Conservation (phyloP, 306 rosid species). For the Dicorynia guianensis region DNA sequence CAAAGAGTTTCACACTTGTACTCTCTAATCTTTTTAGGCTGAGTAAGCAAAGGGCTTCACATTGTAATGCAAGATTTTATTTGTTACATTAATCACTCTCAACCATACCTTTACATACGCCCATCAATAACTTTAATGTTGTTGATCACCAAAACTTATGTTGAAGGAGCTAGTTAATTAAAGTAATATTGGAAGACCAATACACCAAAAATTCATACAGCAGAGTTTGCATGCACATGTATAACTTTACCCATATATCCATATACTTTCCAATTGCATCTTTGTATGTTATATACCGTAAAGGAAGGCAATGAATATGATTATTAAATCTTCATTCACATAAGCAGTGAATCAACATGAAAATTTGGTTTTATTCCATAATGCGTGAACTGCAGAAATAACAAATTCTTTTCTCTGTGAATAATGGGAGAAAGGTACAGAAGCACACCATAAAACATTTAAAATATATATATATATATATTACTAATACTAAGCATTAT, state of each 20-base stretch:
- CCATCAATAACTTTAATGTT: too few relatives aligned
- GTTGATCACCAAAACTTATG: too few relatives aligned
- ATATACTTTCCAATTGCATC: conserved; percentile 1
- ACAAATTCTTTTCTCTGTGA: conserved; percentile 10
- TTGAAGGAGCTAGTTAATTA: too few relatives aligned
- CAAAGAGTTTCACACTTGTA: conserved; percentile 10
- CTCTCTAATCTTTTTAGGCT: conserved; percentile 14
- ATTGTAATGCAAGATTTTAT: background rate
- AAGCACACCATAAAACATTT: conserved; percentile 17
- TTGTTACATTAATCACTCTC: conserved; percentile 1
- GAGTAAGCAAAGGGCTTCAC: background rate
- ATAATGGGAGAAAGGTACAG: conserved; percentile 15
- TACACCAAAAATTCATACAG: too few relatives aligned
- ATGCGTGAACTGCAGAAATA: conserved; percentile 28
- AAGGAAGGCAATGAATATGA: conserved; percentile 24
- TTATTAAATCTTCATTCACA: background rate
- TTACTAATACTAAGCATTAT: conserved; percentile 31
- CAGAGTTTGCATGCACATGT: background rate
- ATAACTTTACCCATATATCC: background rate
- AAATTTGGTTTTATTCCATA: background rate
- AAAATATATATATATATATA: conserved; percentile 9
- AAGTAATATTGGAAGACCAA: too few relatives aligned
- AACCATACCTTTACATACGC: background rate
- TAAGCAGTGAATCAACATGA: conserved; percentile 6
- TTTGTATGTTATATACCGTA: background rate